A percentile compares a stretch with the other conserved stretches of the same genome.
These are phyloP conservation scores for Conticribra weissflogii DNA, from an alignment of 108 stramenopile species.

Conservation along the genomic window DNA sequence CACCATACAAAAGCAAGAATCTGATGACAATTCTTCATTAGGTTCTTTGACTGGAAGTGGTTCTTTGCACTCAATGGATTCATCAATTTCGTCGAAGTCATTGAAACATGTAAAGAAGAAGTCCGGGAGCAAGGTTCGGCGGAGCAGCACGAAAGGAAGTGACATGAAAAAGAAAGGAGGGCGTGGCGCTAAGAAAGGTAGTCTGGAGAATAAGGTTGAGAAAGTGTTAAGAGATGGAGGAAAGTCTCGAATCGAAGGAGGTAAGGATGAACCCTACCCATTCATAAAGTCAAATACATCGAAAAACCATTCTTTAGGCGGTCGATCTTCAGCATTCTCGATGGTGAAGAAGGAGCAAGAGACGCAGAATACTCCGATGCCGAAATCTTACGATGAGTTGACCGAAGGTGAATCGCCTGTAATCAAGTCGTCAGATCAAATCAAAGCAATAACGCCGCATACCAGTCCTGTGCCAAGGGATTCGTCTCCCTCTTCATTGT, in stretches of 20 bases:
- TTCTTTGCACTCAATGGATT: slow-evolving; percentile 9
- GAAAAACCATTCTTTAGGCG: neutral
- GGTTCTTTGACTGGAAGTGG: neutral
- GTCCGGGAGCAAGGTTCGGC: neutral
- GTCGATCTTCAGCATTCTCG: neutral
- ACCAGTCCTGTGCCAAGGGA: no score
- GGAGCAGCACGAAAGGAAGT: neutral
- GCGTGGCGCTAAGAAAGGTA: slow-evolving; percentile 9
- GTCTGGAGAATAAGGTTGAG: slow-evolving; percentile 19
- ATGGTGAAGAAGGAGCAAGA: neutral
- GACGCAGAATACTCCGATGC: no score
- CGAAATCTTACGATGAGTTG: no score
- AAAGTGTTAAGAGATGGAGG: neutral
- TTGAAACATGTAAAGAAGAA: neutral
- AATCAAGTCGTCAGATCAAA: no score
- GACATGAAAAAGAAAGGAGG: neutral
- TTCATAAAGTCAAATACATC: neutral
- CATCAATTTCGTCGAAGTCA: slow-evolving; percentile 21
- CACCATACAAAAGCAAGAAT: slow-evolving; percentile 6
- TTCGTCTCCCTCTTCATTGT: no score
- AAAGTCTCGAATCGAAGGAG: neutral
- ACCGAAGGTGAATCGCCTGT: no score
- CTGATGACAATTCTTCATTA: neutral
- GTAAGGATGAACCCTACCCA: slow-evolving; percentile 8
- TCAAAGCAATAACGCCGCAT: no score